phyloP scores from a whole-genome alignment of 169 alveolate genomes.

The Eimeria acervulina region DNA sequence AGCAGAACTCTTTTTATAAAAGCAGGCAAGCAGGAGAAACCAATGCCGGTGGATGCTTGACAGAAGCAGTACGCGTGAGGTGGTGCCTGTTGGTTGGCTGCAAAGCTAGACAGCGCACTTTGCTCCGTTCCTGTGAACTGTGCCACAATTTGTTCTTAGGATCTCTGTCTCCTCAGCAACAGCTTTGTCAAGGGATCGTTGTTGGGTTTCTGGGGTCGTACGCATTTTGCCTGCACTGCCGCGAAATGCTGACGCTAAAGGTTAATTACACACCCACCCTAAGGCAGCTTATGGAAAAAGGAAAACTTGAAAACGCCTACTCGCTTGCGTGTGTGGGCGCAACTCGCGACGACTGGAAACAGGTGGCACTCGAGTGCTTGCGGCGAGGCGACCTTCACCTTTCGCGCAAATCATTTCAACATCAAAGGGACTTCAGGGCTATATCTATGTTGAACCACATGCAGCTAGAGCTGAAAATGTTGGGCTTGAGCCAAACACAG shows the following conservation, averaged over 20 bases:
- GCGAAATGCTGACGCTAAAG: conserved; percentile 93
- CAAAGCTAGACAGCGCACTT: background rate
- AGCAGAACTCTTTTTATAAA: conserved; percentile 88
- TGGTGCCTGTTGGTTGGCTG: background rate
- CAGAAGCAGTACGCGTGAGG: background rate
- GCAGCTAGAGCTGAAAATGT: background rate
- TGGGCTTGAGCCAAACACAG: background rate
- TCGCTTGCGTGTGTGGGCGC: conserved; percentile 95
- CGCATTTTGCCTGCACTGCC: conserved; percentile 91
- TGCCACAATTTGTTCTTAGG: conserved; percentile 82
- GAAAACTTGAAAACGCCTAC: conserved; percentile 92
- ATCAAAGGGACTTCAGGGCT: conserved; percentile 57
- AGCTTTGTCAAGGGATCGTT: conserved; percentile 93
- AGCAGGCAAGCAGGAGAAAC: conserved; percentile 31
- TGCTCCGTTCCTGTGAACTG: background rate
- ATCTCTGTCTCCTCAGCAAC: conserved; percentile 92
- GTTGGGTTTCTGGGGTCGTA: conserved; percentile 97
- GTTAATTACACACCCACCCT: conserved; percentile 94
- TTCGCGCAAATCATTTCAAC: conserved; percentile 91
- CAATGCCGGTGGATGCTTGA: background rate
- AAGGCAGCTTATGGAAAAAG: conserved; percentile 92
- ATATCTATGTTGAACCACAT: conserved; percentile 42
- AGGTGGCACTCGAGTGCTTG: conserved; percentile 93
- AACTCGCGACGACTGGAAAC: conserved; percentile 94
- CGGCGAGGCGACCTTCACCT: conserved; percentile 89